Evolutionary conservation across 371 early-diverging fungal genomes (phyloP), one percentile per base, ranked within the genome.

Genomic region (Mortierella sp.): DNA sequence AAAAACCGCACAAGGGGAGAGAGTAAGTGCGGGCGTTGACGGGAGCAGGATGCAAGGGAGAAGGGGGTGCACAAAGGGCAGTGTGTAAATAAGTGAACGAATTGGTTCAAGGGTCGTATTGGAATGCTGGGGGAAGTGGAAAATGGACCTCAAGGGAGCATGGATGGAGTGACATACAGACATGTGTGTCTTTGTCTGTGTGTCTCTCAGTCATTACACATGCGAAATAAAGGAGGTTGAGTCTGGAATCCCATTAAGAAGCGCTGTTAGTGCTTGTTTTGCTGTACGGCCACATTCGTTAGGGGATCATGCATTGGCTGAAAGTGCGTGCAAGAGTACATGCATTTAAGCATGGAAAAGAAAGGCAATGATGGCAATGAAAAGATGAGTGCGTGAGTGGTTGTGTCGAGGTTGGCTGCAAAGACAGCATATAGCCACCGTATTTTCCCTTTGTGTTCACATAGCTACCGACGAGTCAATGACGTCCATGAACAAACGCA

Each of bases 1-100:
- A 65, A 68, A 68, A 1, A 24, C 68, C 68, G 38, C 68, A 68
- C 24, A 73, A 73, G 73, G 52, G 73, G 54, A 63, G 54, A 63
- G 42, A 42, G 42, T 11, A 57, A 28, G 11, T 26, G 44, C 26
- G 74, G 58, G 57, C 21, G 52, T 57, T 31, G 57, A 57, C 45
- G 55, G 38, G 34, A 34, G 34, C 13, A 52, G 21, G 52, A 38
- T 31, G 55, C 13, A 73, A 54, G 57, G 38, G 55, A 52, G 42
- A 38, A 6, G 28, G 74, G 21, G 19, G 19, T 31, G 2, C 19
- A 31, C 31, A 31, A 58, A 28, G 58, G 63, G 34, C n/a, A 34
- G 21, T 21, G 21, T 8, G 24, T 3, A 63, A 14, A 60, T 1
- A 63, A 34, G 42, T 21, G n/a, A 55, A 63, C 65, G 19, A 38